Evolutionary conservation across 148 eudicot genomes (phyloP).

Genomic region (Vaccinium corymbosum): DNA sequence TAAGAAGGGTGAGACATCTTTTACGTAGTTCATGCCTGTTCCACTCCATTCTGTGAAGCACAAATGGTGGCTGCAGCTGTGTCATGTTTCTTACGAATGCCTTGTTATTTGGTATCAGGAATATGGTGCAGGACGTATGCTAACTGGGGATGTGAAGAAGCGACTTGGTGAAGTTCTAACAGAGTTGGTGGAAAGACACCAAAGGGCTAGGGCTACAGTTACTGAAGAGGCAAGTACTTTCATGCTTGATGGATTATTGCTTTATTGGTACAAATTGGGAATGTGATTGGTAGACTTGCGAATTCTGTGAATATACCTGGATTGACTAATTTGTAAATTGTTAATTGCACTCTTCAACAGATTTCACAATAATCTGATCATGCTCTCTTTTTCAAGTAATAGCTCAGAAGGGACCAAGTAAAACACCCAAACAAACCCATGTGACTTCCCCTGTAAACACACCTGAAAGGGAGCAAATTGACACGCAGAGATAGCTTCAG

Average conservation of each 20-base stretch:
- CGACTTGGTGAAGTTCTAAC: constrained; percentile 76
- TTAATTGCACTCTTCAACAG: background rate
- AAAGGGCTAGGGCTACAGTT: constrained; percentile 78
- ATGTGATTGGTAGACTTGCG: background rate
- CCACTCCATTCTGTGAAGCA: background rate
- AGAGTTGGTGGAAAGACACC: constrained; percentile 85
- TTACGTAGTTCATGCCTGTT: background rate
- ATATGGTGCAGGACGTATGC: constrained; percentile 85
- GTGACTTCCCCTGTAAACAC: background rate
- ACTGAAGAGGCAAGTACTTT: constrained; percentile 70
- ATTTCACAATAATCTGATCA: background rate
- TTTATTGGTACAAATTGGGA: background rate
- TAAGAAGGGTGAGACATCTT: constrained; percentile 49
- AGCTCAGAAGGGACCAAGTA: background rate
- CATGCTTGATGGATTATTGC: background rate
- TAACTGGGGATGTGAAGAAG: constrained; percentile 90
- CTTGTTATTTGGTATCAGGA: constrained; percentile 42
- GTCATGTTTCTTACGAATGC: background rate
- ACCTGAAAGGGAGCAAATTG: background rate
- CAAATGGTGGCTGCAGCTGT: background rate
- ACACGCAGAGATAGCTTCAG: background rate
- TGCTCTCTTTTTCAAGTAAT: background rate
- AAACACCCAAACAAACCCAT: background rate
- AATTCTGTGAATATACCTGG: background rate
- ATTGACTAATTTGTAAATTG: constrained; percentile 1